These are phyloP conservation scores for Tolypocladium pustulatum DNA, from an alignment of 2,329 filamentous ascomycete species.

Conservation along the genomic window DNA sequence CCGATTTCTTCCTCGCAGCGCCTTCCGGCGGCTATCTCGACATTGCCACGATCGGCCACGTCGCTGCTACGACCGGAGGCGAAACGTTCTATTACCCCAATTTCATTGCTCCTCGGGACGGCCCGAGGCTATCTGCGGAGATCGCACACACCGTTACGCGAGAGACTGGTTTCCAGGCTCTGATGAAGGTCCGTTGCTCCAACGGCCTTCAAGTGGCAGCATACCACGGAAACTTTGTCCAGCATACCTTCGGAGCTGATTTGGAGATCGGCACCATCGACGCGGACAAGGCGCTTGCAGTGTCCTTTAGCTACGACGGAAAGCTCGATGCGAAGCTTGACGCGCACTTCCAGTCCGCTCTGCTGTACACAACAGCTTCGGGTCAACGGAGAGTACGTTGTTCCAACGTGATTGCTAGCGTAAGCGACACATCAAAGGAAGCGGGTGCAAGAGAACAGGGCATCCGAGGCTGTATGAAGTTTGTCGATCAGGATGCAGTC, in stretches of 20 bases:
- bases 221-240: conserved; percentile 96
- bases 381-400: conserved; percentile 87
- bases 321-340: conserved; percentile 96
- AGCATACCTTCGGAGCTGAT: conserved; percentile 90
- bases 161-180: conserved; percentile 87
- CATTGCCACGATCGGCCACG: conserved; percentile 80
- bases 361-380: conserved; percentile 85
- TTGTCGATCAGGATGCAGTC: conserved; percentile 92
- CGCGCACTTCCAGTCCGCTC: conserved; percentile 91
- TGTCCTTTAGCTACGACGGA: conserved; percentile 90
- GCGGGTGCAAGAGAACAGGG: conserved; percentile 33
- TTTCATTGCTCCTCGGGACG: conserved; percentile 80
- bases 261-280: conserved; percentile 89
- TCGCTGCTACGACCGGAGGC: conserved; percentile 81
- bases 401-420: conserved; percentile 85
- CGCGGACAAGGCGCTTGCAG: conserved; percentile 83
- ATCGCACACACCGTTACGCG: conserved; percentile 77
- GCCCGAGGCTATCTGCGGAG: conserved; percentile 73
- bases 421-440: conserved; percentile 55
- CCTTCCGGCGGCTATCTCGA: conserved; percentile 87
- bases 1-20: conserved; percentile 90
- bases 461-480: conserved; percentile 77
- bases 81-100: conserved; percentile 97
- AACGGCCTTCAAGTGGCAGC: conserved; percentile 86
- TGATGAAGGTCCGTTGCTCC: conserved; percentile 98